A percentile compares a stretch with the other conserved stretches of the same genome.
These are phyloP conservation scores for Arxiozyma heterogenica DNA, from an alignment of 1,139 yeast species.

Conservation along the genomic window DNA sequence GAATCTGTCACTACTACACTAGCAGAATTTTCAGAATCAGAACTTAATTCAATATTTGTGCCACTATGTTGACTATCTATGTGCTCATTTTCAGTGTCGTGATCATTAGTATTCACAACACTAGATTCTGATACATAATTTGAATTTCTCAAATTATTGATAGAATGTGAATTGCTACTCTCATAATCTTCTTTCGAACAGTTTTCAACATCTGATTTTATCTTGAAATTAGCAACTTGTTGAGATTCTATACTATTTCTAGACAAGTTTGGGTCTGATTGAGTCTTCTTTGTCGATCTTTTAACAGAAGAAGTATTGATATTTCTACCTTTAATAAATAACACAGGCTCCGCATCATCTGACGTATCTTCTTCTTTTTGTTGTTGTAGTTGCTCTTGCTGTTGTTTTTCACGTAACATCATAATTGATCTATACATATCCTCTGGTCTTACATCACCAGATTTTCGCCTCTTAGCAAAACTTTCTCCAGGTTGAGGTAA, in stretches of 20 bases:
- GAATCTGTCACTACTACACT: not conserved
- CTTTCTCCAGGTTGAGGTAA: constrained; percentile 12
- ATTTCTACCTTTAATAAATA: constrained; percentile 58
- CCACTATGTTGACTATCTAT: not conserved
- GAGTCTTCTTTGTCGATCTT: not conserved
- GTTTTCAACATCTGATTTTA: not conserved
- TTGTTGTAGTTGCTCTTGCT: constrained; percentile 13
- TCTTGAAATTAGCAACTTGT: constrained; percentile 40
- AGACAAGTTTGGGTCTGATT: not conserved
- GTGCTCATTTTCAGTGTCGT: not conserved
- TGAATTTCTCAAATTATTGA: not conserved
- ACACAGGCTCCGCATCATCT: constrained; percentile 67
- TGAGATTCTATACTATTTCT: not conserved
- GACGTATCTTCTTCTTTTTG: constrained; percentile 12
- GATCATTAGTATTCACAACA: no score
- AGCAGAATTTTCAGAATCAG: not conserved
- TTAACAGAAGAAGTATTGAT: not conserved
- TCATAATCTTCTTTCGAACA: not conserved
- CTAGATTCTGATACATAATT: not conserved
- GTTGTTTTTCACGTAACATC: constrained; percentile 52
- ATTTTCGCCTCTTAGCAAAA: constrained; percentile 29
- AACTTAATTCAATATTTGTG: not conserved
- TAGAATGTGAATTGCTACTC: not conserved
- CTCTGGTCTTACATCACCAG: constrained; percentile 59
- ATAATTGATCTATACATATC: constrained; percentile 80